A percentile compares a stretch with the other conserved stretches of the same genome.
These are phyloP conservation scores for Tieghemostelium lacteum DNA, from an alignment of 78 protist species.

Conservation along the genomic window DNA sequence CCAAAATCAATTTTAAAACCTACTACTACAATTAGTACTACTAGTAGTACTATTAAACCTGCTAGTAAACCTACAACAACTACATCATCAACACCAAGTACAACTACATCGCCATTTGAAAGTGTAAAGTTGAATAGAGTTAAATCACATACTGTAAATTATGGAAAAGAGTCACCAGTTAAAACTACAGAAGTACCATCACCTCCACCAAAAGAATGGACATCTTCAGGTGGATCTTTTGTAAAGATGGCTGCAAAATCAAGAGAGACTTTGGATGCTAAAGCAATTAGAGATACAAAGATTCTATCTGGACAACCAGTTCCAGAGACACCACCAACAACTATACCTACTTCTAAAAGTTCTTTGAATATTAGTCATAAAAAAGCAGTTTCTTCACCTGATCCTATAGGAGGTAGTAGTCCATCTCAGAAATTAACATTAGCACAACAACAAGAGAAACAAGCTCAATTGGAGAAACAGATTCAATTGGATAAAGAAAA, in stretches of 20 bases:
- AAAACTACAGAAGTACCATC: not conserved
- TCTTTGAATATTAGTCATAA: not conserved
- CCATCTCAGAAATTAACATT: not conserved
- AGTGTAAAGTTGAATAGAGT: slow-evolving; percentile 17
- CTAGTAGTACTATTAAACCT: not conserved
- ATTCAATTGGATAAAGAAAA: slow-evolving; percentile 32
- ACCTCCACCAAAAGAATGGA: not conserved
- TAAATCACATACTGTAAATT: slow-evolving; percentile 37
- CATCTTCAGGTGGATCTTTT: slow-evolving; percentile 18
- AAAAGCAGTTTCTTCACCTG: not conserved
- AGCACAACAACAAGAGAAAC: slow-evolving; percentile 6
- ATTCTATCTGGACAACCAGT: not conserved
- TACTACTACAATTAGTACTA: not conserved
- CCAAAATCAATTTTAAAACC: slow-evolving; percentile 30
- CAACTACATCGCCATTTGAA: not conserved
- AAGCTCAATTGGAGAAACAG: slow-evolving; percentile 19
- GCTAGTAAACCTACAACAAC: not conserved
- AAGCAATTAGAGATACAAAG: slow-evolving; percentile 23
- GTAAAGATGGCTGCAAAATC: slow-evolving; percentile 61
- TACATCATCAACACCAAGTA: not conserved
- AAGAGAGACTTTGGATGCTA: slow-evolving; percentile 45
- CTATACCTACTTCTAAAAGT: not conserved
- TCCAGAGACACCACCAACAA: not conserved
- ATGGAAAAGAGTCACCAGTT: not conserved
- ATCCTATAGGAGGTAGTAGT: not conserved